Conservation (phyloP, 192 early-diverging fungal species). For the Dimargaris verticillata region DNA sequence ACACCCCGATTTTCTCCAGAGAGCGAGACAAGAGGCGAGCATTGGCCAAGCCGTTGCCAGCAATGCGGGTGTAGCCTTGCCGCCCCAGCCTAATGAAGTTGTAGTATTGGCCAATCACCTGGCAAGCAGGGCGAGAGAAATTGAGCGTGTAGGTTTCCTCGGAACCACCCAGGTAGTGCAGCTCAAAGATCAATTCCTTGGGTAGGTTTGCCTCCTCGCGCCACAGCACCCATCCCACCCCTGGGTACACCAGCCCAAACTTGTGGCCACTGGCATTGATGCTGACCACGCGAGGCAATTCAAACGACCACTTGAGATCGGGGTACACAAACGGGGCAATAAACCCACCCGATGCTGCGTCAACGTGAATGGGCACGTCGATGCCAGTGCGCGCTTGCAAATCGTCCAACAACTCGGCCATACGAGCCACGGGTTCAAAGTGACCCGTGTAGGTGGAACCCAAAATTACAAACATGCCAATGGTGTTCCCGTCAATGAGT, state of each 20-base stretch:
- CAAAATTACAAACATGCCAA: constrained; percentile 59
- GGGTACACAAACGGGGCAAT: constrained; percentile 72
- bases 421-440: constrained; percentile 54
- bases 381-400: constrained; percentile 41
- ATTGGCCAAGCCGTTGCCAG: constrained; percentile 36
- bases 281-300: constrained; percentile 46
- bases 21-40: constrained; percentile 35
- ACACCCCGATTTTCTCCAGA: constrained; percentile 38
- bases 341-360: constrained; percentile 72
- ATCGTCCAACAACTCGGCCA: constrained; percentile 41
- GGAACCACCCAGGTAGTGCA: constrained; percentile 55
- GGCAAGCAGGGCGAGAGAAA: constrained; percentile 54
- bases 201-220: constrained; percentile 45
- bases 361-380: constrained; percentile 69
- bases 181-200: constrained; percentile 53
- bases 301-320: constrained; percentile 55
- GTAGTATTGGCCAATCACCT: constrained; percentile 74
- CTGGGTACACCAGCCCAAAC: constrained; percentile 68
- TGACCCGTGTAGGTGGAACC: constrained; percentile 73
- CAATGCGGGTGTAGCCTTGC: constrained; percentile 48
- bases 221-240: constrained; percentile 76
- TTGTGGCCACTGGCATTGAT: constrained; percentile 81
- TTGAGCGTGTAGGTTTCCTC: constrained; percentile 59
- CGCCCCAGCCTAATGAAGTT: constrained; percentile 54
- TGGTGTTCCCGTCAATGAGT: constrained; percentile 70